Percentiles rank a stretch among this genome's conserved stretches.
phyloP scores from a whole-genome alignment of 2,329 filamentous ascomycete genomes.

The Penicillium sclerotigenum region DNA sequence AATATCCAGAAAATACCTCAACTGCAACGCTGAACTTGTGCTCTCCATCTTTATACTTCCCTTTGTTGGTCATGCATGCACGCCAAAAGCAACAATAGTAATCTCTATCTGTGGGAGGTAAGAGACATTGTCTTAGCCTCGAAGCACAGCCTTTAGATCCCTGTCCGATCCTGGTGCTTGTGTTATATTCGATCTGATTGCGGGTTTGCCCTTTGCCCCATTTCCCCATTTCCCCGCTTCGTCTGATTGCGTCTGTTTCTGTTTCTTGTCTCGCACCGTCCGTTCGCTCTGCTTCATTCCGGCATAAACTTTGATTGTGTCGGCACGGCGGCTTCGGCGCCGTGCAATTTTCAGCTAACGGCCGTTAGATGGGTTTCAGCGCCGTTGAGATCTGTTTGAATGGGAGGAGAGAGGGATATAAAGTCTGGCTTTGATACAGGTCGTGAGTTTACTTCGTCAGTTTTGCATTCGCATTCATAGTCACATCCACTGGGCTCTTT shows the following conservation, averaged over 20 bases:
- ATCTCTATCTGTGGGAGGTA: background rate
- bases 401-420: constrained; percentile 9
- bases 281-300: constrained; percentile 24
- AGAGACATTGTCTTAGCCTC: background rate
- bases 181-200: constrained; percentile 10
- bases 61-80: background rate
- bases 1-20: background rate
- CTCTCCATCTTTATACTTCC: background rate
- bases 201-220: background rate
- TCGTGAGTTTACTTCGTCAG: background rate
- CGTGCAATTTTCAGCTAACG: constrained; percentile 3
- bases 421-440: background rate
- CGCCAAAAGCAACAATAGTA: background rate
- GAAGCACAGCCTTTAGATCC: background rate
- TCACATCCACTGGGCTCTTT: background rate
- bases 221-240: constrained; percentile 8
- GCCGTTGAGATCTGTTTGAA: constrained; percentile 11
- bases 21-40: background rate
- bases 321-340: constrained; percentile 6
- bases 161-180: constrained; percentile 1
- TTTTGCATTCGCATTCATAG: background rate
- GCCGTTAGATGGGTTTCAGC: constrained; percentile 1
- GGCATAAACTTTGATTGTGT: constrained; percentile 18
- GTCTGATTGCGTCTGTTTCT: constrained; percentile 15
- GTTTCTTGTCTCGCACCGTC: constrained; percentile 1